A percentile compares a stretch with the other conserved stretches of the same genome.
phyloP scores from a whole-genome alignment of 495 filamentous ascomycete genomes.

The Sordaria brevicollis region DNA sequence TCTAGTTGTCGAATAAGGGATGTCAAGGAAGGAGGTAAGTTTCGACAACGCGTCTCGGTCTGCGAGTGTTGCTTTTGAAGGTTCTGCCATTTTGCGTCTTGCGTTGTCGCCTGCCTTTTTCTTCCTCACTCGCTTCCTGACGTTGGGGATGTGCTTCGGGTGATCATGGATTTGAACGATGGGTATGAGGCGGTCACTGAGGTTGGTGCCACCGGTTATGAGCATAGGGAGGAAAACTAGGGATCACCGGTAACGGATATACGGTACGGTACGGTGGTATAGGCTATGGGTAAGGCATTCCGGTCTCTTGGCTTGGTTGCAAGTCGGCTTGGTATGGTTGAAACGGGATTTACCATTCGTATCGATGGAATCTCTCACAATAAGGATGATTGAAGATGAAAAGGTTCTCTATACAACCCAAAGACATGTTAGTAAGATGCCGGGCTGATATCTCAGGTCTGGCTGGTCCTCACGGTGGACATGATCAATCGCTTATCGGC shows the following conservation, averaged over 20 bases:
- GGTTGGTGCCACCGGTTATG: neutral
- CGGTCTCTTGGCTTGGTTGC: neutral
- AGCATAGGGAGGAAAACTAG: neutral
- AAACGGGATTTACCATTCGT: neutral
- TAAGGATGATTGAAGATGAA: neutral
- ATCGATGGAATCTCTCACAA: neutral
- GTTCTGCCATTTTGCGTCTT: neutral
- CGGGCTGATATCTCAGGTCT: neutral
- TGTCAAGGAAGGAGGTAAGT: neutral
- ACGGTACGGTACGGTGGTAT: neutral
- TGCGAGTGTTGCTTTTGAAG: neutral
- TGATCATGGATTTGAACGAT: neutral
- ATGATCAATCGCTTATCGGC: neutral
- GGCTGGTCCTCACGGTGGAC: neutral
- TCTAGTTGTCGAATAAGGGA: neutral
- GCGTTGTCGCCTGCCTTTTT: neutral
- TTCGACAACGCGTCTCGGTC: neutral
- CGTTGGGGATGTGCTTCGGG: neutral
- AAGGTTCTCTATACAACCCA: neutral
- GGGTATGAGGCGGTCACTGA: neutral
- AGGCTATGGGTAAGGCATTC: neutral
- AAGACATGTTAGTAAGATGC: neutral
- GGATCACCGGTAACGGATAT: neutral
- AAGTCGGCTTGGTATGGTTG: neutral
- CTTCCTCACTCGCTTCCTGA: neutral